Evolutionary conservation across 1,139 yeast species (phyloP), one percentile per base, ranked within the genome.

Genomic region (Blastobotrys serpentis): DNA sequence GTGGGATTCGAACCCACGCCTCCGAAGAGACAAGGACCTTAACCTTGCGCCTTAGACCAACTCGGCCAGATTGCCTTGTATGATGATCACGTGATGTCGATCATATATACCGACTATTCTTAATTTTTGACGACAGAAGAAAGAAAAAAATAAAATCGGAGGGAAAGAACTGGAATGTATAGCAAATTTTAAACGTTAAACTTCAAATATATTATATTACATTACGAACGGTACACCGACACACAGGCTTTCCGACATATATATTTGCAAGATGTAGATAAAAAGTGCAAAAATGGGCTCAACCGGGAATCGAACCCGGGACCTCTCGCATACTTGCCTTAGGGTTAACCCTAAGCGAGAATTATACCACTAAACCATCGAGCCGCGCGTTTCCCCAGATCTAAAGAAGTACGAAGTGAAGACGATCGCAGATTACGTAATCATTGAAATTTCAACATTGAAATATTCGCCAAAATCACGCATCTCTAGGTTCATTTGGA

Each of bases 1-100:
- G 62, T 56, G 62, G 62, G 62, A 57, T 59, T 59, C 58, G 62
- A 59, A 59, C 62, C 62, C 61, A 56, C 62, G 61, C 62, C 62
- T 58, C 62, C 57, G 52, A 49, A 60, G 62, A 58, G 62, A 58
- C 56, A 19, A 40, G 40, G 59, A 47, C 62, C 58, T 58, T 61
- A 58, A n/a, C n/a, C n/a, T n/a, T n/a, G n/a, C n/a, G n/a, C n/a
- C n/a, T n/a, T n/a, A n/a, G n/a, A n/a, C n/a, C 61, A 56, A 56
- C 61, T 58, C 61, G 61, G 61, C 61, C 61, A 58, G 56, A 58
- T 51, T 57, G 61, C 56, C 61, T 13, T 10, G 19, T 40, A n/a
- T 14, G 34, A 14, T 8, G n/a, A 14, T 30, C 34, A 30, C 34
- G 34, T 30, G 34, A 30, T 30, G 7, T 14, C 7, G 26, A 23